Evolutionary conservation across 2,329 filamentous ascomycete species (phyloP), one percentile per base, ranked within the genome.

Genomic region (Sphaerulina vaccinii): DNA sequence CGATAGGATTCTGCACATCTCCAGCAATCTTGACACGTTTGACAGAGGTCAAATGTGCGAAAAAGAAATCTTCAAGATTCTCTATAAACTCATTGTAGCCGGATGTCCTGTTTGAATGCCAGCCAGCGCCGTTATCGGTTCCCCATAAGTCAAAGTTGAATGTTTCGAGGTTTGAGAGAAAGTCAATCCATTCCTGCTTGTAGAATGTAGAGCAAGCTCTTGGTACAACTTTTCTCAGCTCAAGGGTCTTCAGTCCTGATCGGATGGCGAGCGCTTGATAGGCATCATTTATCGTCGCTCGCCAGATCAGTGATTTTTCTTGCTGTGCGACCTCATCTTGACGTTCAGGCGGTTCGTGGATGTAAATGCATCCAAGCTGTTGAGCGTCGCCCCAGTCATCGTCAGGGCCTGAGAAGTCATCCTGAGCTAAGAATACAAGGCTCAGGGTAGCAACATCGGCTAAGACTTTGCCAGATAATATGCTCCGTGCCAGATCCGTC

Each of bases 61-160:
- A 52, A 21, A 51, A 51, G 49, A 52, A 45, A 2, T 41, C 35
- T n/a, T 47, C 33, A 9, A 47, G 33, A 7, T 42, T 21, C 13
- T 39, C 24, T 8, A 37, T 40, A 27, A 46, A 52, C 15, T 40
- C 35, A 11, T 19, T 15, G 19, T 52, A 52, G 16, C 49, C 49
- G 19, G 41, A 19, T 29, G 41, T 18, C 4, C 35, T 41, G 13
- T 46, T 39, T 16, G 49, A 47, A 40, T 35, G 41, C n/a, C n/a
- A n/a, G 6, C 41, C 49, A n/a, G 41, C 41, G 16, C 40, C 36
- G 9, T 52, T 40, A 4, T 52, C 42, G 15, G 40, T 22, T 15
- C 49, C 49, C 49, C 49, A 52, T 33, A 52, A 27, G 15, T 29
- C 16, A 13, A 52, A 38, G 13, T 36, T 23, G 36, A 52, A 37